These are phyloP conservation scores for Pseudozyma thailandica DNA, from an alignment of 1,284 basidiomycete genomes.

Conservation along the genomic window DNA sequence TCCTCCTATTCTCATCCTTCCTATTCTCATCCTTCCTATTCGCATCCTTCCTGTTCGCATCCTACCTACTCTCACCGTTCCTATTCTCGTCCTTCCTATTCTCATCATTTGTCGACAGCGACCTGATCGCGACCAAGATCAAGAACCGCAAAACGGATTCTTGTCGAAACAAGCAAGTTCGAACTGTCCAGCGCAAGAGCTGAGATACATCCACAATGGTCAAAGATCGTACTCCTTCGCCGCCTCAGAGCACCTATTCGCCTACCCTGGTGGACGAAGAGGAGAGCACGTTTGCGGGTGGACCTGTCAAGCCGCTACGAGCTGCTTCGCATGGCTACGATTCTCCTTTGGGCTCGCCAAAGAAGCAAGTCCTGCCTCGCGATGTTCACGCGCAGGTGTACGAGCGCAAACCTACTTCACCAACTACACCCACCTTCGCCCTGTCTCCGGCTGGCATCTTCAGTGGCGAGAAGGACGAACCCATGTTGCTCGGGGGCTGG, in stretches of 20 bases:
- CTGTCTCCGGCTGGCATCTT: conserved; percentile 9
- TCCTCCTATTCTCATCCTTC: no score
- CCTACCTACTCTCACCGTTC: no score
- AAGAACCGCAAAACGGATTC: no score
- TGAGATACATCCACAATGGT: conserved; percentile 5
- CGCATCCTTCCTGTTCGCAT: no score
- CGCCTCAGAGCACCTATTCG: neutral
- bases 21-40: no score
- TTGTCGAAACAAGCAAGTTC: no score
- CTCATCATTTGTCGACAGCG: no score
- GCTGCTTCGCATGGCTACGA: conserved; percentile 8
- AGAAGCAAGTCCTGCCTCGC: neutral
- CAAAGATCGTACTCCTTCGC: neutral
- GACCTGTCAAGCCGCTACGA: conserved; percentile 11
- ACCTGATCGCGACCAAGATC: no score
- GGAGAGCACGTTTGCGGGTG: neutral
- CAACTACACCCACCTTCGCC: conserved; percentile 20
- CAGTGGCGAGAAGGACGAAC: conserved; percentile 14
- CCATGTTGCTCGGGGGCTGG: conserved; percentile 31
- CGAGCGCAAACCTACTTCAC: conserved; percentile 19
- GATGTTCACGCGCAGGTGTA: neutral
- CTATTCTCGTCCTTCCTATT: no score
- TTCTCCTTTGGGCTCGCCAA: neutral
- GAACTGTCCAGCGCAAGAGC: neutral
- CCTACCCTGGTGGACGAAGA: conserved; percentile 2